These are phyloP conservation scores for Trichoderma aggressivum DNA, from an alignment of 2,329 filamentous ascomycete genomes.

Conservation along the genomic window DNA sequence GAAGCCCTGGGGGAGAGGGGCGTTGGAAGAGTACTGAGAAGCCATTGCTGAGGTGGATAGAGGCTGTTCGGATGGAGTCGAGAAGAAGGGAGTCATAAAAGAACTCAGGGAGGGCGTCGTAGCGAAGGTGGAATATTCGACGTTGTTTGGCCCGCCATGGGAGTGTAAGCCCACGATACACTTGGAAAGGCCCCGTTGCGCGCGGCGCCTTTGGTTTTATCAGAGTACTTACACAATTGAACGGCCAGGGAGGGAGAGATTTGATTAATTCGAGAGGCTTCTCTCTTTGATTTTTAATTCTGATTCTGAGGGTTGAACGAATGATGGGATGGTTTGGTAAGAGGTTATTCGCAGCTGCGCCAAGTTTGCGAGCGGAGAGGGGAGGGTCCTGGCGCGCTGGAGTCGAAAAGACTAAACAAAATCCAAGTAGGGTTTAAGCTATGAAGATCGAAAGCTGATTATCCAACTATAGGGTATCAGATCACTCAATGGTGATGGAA, in stretches of 20 bases:
- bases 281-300: neutral
- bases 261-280: neutral
- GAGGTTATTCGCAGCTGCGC: conserved; percentile 17
- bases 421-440: neutral
- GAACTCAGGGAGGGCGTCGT: neutral
- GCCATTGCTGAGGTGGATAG: conserved; percentile 28
- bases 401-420: neutral
- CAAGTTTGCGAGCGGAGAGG: conserved; percentile 9
- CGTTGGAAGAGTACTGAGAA: conserved; percentile 21
- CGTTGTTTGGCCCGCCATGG: conserved; percentile 12
- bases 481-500: neutral
- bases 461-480: neutral
- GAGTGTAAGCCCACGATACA: conserved; percentile 17
- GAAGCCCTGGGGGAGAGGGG: conserved; percentile 46
- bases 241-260: neutral
- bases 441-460: neutral
- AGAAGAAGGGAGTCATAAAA: neutral
- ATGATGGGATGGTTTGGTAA: neutral
- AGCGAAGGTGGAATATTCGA: neutral
- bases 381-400: conserved; percentile 15
- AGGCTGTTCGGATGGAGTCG: neutral
- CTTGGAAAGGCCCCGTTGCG: neutral
- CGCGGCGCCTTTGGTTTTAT: neutral
- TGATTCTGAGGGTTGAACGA: conserved; percentile 7
- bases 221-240: conserved; percentile 15